phyloP scores from a whole-genome alignment of 2,329 filamentous ascomycete species.

The Ophiostoma ulmi region DNA sequence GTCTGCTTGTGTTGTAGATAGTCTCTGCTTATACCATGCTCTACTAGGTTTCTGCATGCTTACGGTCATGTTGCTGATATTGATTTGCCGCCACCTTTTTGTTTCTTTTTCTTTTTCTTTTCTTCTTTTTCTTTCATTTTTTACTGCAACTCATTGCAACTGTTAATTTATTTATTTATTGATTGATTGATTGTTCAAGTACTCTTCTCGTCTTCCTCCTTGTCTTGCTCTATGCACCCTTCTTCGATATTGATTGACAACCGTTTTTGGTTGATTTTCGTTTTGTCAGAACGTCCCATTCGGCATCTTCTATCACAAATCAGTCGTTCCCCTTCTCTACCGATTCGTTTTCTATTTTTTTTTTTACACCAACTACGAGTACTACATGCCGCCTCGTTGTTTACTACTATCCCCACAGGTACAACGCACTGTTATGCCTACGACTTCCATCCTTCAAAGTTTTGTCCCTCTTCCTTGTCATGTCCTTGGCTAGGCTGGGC shows the following conservation, averaged over 20 bases:
- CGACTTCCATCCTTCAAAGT: neutral
- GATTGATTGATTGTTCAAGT: no score
- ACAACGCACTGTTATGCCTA: neutral
- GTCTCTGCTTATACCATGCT: neutral
- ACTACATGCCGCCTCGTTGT: neutral
- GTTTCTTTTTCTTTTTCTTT: neutral
- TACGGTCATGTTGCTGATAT: neutral
- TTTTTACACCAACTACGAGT: neutral
- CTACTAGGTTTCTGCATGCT: neutral
- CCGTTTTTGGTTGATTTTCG: neutral
- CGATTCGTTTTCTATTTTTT: neutral
- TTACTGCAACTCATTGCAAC: neutral
- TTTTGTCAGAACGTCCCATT: neutral
- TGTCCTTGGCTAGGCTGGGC: neutral
- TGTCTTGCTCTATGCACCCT: neutral
- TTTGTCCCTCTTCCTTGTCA: neutral
- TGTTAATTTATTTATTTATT: neutral
- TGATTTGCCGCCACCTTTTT: neutral
- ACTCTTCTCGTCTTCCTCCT: neutral
- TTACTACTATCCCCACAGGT: neutral
- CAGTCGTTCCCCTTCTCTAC: neutral
- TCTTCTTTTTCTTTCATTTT: neutral
- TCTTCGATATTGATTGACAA: neutral
- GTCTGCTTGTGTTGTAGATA: neutral
- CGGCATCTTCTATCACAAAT: conserved; percentile 6